Evolutionary conservation across 148 eudicot genomes (phyloP).

Genomic region (Rhododendron henanense): DNA sequence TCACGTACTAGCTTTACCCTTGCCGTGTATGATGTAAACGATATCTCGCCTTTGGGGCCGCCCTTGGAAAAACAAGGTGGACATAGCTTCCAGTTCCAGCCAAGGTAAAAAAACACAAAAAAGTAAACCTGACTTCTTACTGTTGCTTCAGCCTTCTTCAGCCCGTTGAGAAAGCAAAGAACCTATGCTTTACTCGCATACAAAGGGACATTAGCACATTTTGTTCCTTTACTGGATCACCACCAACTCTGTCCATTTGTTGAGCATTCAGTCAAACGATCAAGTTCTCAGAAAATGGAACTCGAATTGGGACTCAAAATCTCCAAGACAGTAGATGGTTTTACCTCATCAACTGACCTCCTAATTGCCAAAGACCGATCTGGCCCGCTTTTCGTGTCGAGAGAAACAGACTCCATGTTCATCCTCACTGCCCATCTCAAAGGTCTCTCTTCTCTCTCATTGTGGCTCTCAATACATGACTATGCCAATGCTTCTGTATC

Average conservation of each 20-base stretch:
- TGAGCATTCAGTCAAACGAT: neutral
- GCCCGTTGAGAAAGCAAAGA: conserved; percentile 32
- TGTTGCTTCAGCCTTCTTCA: neutral
- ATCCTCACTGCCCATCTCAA: conserved; percentile 56
- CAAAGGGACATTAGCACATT: neutral
- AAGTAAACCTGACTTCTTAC: neutral
- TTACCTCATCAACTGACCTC: conserved; percentile 31
- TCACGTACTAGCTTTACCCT: too few species aligned
- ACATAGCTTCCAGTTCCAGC: neutral
- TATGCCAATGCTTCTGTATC: neutral
- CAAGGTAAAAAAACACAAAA: neutral
- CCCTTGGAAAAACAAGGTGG: neutral
- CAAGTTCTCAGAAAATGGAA: conserved; percentile 40
- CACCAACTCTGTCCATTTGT: neutral
- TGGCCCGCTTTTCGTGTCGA: conserved; percentile 44
- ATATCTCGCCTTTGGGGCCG: neutral
- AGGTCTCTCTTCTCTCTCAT: conserved; percentile 34
- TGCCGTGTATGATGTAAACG: too few species aligned
- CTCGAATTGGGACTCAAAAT: conserved; percentile 58
- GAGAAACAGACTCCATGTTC: conserved; percentile 61
- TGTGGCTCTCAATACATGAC: neutral
- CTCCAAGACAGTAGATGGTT: conserved; percentile 37
- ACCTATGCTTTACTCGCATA: conserved; percentile 31
- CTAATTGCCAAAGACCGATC: conserved; percentile 42
- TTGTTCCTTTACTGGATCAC: neutral